A percentile compares a stretch with the other conserved stretches of the same genome.
Evolutionary conservation across 2,329 filamentous ascomycete species (phyloP).

Genomic region (Colletotrichum liriopes): DNA sequence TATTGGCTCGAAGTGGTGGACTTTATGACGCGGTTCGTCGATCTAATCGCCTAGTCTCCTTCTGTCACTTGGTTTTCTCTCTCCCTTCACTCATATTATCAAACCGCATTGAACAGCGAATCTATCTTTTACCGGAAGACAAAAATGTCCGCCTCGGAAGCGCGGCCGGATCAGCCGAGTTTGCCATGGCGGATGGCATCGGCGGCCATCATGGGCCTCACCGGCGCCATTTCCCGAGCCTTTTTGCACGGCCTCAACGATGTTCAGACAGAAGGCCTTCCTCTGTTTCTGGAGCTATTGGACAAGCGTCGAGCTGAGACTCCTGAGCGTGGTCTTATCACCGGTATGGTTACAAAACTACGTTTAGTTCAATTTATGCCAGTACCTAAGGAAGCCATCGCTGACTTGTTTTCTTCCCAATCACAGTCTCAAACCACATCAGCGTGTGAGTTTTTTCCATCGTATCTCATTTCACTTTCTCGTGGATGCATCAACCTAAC

Average conservation of each 20-base stretch:
- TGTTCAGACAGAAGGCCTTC: constrained; percentile 83
- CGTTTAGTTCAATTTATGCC: neutral
- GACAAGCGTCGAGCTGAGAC: constrained; percentile 78
- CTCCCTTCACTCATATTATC: constrained; percentile 11
- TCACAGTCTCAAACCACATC: constrained; percentile 87
- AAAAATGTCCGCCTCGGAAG: constrained; percentile 25
- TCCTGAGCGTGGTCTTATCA: constrained; percentile 84
- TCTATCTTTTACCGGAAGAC: neutral
- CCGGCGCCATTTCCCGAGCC: constrained; percentile 78
- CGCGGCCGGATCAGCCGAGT: constrained; percentile 63
- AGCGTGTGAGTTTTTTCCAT: constrained; percentile 78
- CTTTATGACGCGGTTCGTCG: constrained; percentile 16
- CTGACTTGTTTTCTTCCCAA: constrained; percentile 12
- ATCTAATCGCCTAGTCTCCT: constrained; percentile 15
- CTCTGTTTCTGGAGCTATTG: constrained; percentile 81
- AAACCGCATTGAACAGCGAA: neutral
- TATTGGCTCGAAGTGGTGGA: constrained; percentile 12
- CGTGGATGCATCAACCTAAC: constrained; percentile 37
- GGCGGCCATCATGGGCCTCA: constrained; percentile 80
- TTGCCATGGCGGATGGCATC: constrained; percentile 82
- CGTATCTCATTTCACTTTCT: constrained; percentile 7
- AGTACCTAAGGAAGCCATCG: constrained; percentile 2
- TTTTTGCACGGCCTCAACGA: constrained; percentile 84
- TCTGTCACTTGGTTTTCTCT: constrained; percentile 7
- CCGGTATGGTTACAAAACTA: constrained; percentile 58